Evolutionary conservation across 176 grass and related monocot species (phyloP), one percentile per base, ranked within the genome.

Genomic region (Carex parvula): DNA sequence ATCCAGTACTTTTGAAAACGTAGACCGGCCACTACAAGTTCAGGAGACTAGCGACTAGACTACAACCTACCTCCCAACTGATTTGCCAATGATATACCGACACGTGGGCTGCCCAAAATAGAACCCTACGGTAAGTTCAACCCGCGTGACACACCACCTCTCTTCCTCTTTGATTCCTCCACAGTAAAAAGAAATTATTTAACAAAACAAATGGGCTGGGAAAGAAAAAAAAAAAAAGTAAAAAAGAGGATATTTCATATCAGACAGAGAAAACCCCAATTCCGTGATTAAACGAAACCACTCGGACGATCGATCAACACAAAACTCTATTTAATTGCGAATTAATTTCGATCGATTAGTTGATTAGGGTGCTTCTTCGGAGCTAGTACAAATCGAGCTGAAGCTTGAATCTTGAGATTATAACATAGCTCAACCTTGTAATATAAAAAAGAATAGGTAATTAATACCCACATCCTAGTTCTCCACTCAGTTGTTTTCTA

Each of bases 161-260:
- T 59, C 41, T 26, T 58, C 14, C 13, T 59, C 50, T 75, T 75
- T 6, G 5, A 13, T 2, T 81, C 29, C 6, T 63, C 54, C 56
- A 4, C 78, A 33, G 56, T 81, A 81, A 81, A 80, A 81, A 81
- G 0, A 81, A 81, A 42, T 81, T 24, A 81, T 81, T 60, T 79
- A 65, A 22, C 8, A 16, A 66, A 50, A 83, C 62, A 83, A 44
- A 69, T 83, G 81, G 60, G 8, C 39, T 22, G 9, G 61, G 61
- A 80, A 64, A 53, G 9, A 62, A 63, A 81, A 83, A 54, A 12
- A 16, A 48, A 21, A 37, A 60, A 39, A 39, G 37, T 39, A 39
- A 39, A 79, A 20, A 63, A 15, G 16, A 82, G 3, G 26, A 53
- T 64, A 32, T 32, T 53, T 53, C 18, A 50, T 73, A 29, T 52